Percentiles rank a stretch among this genome's conserved stretches.
Conservation (phyloP, 2,329 filamentous ascomycete genomes). For the Fusarium odoratissimum region DNA sequence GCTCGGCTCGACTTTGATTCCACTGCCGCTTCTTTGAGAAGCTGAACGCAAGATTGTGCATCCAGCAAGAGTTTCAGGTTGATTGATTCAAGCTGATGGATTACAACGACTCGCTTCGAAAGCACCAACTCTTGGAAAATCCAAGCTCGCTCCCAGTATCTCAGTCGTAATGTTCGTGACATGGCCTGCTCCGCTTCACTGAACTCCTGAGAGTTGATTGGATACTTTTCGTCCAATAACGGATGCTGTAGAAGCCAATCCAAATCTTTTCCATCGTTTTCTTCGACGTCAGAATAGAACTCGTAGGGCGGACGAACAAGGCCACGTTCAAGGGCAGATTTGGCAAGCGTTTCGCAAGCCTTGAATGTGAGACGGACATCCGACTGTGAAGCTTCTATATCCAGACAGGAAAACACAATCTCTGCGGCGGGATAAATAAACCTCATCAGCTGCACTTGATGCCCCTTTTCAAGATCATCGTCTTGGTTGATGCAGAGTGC, state of each 20-base stretch:
- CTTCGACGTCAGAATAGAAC: background rate
- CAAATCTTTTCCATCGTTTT: background rate
- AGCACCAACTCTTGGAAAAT: conserved; percentile 7
- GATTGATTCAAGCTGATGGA: background rate
- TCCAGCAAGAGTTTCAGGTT: background rate
- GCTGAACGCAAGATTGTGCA: background rate
- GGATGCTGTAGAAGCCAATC: background rate
- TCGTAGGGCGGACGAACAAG: background rate
- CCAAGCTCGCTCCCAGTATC: conserved; percentile 9
- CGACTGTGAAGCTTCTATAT: background rate
- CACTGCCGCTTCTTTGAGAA: background rate
- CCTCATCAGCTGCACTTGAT: conserved; percentile 3
- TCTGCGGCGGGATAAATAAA: background rate
- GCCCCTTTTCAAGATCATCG: background rate
- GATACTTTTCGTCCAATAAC: background rate
- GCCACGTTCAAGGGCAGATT: background rate
- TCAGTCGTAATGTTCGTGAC: background rate
- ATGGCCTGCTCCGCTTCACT: background rate
- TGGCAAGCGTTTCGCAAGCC: background rate
- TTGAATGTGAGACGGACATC: background rate
- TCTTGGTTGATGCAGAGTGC: conserved; percentile 16
- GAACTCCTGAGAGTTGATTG: background rate
- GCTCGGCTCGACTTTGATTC: no score
- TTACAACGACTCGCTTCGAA: background rate
- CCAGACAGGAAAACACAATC: background rate